Percentiles rank a stretch among this genome's conserved stretches.
Conservation (phyloP, 2,329 filamentous ascomycete species). For the Cladosporium sp. region DNA sequence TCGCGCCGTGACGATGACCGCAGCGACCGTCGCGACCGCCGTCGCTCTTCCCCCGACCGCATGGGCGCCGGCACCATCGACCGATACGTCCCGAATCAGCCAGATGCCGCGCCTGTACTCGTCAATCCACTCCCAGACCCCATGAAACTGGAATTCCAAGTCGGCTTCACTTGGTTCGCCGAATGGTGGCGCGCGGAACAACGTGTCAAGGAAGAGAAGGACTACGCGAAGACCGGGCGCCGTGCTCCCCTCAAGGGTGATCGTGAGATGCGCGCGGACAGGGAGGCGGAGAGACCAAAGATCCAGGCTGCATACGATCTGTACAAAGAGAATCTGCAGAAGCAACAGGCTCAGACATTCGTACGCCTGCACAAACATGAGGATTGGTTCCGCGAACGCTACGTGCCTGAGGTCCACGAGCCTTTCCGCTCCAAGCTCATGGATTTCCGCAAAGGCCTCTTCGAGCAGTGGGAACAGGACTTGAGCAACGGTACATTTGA, state of each 20-base stretch:
- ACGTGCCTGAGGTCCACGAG: constrained; percentile 75
- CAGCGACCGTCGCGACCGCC: constrained; percentile 47
- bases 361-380: constrained; percentile 89
- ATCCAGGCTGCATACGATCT: constrained; percentile 65
- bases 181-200: constrained; percentile 84
- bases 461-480: constrained; percentile 84
- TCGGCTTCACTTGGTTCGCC: constrained; percentile 78
- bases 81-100: constrained; percentile 72
- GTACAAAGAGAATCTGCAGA: constrained; percentile 60
- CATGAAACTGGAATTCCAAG: constrained; percentile 67
- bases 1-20: constrained; percentile 56
- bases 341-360: constrained; percentile 64
- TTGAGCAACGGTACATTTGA: constrained; percentile 81
- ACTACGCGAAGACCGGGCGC: constrained; percentile 62
- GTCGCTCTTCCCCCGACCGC: constrained; percentile 46
- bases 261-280: constrained; percentile 64
- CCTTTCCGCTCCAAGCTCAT: constrained; percentile 68
- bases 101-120: constrained; percentile 36
- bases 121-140: constrained; percentile 67
- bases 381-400: constrained; percentile 97
- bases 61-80: constrained; percentile 58
- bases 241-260: constrained; percentile 55
- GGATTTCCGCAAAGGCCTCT: constrained; percentile 71
- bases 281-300: constrained; percentile 69
- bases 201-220: constrained; percentile 74